Percentiles rank a stretch among this genome's conserved stretches.
Conservation (phyloP, 2,329 filamentous ascomycete genomes). For the Fusarium equiseti region DNA sequence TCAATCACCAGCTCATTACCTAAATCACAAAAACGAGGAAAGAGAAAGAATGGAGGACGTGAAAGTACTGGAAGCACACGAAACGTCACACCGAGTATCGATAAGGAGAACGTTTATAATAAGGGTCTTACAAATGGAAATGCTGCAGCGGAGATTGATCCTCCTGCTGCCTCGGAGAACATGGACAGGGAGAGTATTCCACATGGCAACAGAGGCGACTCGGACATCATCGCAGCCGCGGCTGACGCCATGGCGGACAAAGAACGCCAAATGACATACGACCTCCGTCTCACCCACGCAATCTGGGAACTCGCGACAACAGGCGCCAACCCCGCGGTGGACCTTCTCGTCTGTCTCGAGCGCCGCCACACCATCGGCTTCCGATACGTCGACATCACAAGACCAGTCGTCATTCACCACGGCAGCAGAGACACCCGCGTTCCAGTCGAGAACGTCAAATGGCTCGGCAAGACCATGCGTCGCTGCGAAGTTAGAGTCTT, state of each 20-base stretch:
- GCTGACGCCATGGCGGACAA: slow-evolving; percentile 74
- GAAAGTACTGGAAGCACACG: slow-evolving; percentile 53
- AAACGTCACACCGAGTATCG: slow-evolving; percentile 54
- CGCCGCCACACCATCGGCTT: slow-evolving; percentile 93
- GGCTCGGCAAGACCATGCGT: slow-evolving; percentile 94
- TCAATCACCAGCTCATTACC: slow-evolving; percentile 84
- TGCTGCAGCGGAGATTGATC: slow-evolving; percentile 37
- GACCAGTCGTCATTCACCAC: slow-evolving; percentile 93
- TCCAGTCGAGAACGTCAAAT: slow-evolving; percentile 93
- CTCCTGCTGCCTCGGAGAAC: slow-evolving; percentile 57
- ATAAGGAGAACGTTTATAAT: slow-evolving; percentile 63
- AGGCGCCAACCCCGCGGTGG: slow-evolving; percentile 92
- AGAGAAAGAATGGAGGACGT: slow-evolving; percentile 66
- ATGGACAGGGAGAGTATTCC: slow-evolving; percentile 61
- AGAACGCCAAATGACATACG: slow-evolving; percentile 81
- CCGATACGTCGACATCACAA: slow-evolving; percentile 94
- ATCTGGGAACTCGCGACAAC: slow-evolving; percentile 95
- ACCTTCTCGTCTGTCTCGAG: slow-evolving; percentile 92
- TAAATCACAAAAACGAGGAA: slow-evolving; percentile 70
- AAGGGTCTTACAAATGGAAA: slow-evolving; percentile 46
- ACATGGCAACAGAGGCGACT: slow-evolving; percentile 43
- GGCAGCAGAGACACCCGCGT: slow-evolving; percentile 91
- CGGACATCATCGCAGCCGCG: slow-evolving; percentile 61
- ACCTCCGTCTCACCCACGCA: slow-evolving; percentile 86
- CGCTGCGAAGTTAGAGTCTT: slow-evolving; percentile 91